Base-by-base conservation (phyloP, 2,329 filamentous ascomycete species). In the Elsinoe batatas region DNA sequence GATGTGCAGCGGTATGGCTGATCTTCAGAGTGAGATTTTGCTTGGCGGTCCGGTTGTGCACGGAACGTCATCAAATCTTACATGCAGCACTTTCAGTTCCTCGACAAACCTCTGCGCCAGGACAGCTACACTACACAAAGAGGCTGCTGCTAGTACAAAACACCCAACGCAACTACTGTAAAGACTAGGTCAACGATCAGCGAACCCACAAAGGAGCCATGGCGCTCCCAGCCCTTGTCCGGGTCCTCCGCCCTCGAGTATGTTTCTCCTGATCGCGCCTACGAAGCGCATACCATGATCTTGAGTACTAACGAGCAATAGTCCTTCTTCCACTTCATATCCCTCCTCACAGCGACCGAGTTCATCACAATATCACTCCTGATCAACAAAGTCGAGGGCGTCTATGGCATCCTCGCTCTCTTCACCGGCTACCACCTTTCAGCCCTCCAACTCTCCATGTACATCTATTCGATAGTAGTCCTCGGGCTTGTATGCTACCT, bases 371-470 rank as follows among this genome's bases (percentile, higher is more conserved):
- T 93, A 59, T 83, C 87, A 10, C 81, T 95, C 61, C 78, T 94
- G 56, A 84, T 96, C 74, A 96, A 96, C 78, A 95, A 95, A 72
- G 81, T 91, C 62, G 91, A 88, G 50, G 91, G 90, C 57, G 77
- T 95, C 62, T 96, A 95, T 71, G 91, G 91, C 61, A 78, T 96
- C 42, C 84, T 96, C 62, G 90, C 91, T 58, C 80, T 95, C 62
- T 76, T 95, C 61, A 95, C 91, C 20, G 91, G 91, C 67, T 90
- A 88, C 71, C 77, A 85, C 63, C 82, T 95, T 60, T 91, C 88
- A 54, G 78, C 83, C 30, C 79, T 93, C 20, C 91, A 96, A 71
- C 79, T 95, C 57, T 87, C 86, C 57, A 93, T 94, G 78, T 96
- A 95, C 76, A 78, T 95, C 49, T 95, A 95, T 77, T 93, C 87